Base-by-base conservation (phyloP, 305 asterid species). In the Caryopteris hybrid region DNA sequence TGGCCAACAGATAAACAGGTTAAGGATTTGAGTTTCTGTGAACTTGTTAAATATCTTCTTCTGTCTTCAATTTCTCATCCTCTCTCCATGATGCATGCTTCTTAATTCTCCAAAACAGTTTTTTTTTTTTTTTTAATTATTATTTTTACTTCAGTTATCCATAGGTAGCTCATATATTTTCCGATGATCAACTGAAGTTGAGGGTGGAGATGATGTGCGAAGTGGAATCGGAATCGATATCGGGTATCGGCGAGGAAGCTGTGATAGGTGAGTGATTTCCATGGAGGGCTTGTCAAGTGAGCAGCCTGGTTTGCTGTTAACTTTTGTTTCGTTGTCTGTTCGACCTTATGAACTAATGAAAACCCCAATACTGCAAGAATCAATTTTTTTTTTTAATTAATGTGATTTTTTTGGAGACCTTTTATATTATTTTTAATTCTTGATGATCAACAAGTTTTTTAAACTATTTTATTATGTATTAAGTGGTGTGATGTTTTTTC, bases 311-410 rank as follows among this genome's bases (percentile, higher is more conserved):
- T 56, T 69, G 80, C 74, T 33, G 66, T 75, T 75, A 62, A 59
- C 83, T 72, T 77, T 63, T 70, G 85, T 66, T 74, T 74, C 86
- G 75, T 81, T 81, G 86, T 81, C 86, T 74, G 86, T 81, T 78
- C 84, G 84, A 78, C 86, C 86, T 81, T 78, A 68, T 56, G 41
- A 65, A 50, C 58, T 45, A 20, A 11, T 27, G 11, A 13, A 66
- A 76, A 71, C 81, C 77, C 81, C 72, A 76, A 23, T 12, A 6
- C 11, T n/a, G n/a, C n/a, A n/a, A n/a, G n/a, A n/a, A n/a, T n/a
- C n/a, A n/a, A n/a, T n/a, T n/a, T n/a, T n/a, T n/a, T n/a, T n/a
- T n/a, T n/a, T n/a, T n/a, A n/a, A n/a, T n/a, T n/a, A n/a, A n/a
- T n/a, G n/a, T n/a, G n/a, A n/a, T n/a, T n/a, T n/a, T n/a, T n/a